Conservation (phyloP, 257 asterid genomes). For the Jacaranda mimosifolia region DNA sequence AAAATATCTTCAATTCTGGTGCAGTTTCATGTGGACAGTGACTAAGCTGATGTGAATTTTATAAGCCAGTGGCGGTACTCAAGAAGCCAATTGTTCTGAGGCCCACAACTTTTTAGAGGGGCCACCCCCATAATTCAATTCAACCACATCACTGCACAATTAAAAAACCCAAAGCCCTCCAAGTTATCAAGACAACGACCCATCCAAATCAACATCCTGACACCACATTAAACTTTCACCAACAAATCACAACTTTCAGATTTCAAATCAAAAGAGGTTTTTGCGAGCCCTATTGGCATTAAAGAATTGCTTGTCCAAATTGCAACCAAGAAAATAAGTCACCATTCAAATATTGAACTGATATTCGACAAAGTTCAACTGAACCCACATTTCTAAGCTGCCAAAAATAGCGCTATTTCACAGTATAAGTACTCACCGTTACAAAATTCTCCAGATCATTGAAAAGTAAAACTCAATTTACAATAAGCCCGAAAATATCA, state of each 20-base stretch:
- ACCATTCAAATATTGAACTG: constrained; percentile 31
- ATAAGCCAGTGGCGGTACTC: constrained; percentile 43
- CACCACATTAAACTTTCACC: constrained; percentile 43
- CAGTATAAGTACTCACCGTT: neutral
- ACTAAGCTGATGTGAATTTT: constrained; percentile 47
- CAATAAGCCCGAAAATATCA: neutral
- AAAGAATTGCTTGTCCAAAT: constrained; percentile 33
- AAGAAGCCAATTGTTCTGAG: constrained; percentile 51
- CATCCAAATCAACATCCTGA: constrained; percentile 44
- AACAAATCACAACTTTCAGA: constrained; percentile 55
- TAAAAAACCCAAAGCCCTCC: constrained; percentile 29
- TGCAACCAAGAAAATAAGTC: constrained; percentile 34
- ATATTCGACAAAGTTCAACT: constrained; percentile 29
- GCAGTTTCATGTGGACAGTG: constrained; percentile 50
- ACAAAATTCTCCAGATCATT: constrained; percentile 24
- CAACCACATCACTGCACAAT: constrained; percentile 58
- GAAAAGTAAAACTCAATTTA: neutral
- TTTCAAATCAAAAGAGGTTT: constrained; percentile 44
- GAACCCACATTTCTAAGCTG: constrained; percentile 33
- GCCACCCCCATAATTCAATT: constrained; percentile 64
- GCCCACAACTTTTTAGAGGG: constrained; percentile 62
- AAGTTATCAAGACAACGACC: constrained; percentile 48
- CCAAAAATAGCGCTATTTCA: constrained; percentile 31
- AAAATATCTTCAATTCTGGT: constrained; percentile 33
- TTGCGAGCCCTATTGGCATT: constrained; percentile 26